phyloP scores from a whole-genome alignment of 257 asterid species.

The Solanum appendiculatum region DNA sequence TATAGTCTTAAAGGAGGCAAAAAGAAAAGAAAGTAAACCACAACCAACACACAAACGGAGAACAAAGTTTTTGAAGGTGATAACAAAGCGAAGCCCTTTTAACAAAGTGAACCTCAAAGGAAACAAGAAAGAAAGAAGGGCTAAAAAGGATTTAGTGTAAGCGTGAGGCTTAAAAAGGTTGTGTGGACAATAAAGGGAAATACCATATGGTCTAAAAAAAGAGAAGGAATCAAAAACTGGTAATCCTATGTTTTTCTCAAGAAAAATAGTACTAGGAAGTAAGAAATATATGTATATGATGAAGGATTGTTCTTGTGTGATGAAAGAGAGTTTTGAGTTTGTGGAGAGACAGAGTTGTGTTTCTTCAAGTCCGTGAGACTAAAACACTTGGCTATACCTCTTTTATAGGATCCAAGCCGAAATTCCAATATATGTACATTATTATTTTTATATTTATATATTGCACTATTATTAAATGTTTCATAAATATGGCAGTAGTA shows the following conservation, averaged over 20 bases:
- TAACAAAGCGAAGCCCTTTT: background rate
- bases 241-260: background rate
- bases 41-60: background rate
- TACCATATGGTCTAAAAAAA: background rate
- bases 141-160: background rate
- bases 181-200: background rate
- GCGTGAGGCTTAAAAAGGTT: background rate
- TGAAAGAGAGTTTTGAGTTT: background rate
- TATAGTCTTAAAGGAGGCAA: background rate
- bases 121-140: background rate
- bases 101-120: background rate
- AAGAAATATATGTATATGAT: background rate
- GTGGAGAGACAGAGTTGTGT: constrained; percentile 5
- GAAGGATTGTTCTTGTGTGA: background rate
- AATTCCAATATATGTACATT: constrained; percentile 15
- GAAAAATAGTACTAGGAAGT: background rate
- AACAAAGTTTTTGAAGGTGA: background rate
- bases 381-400: constrained; percentile 25
- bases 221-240: background rate
- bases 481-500: background rate
- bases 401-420: constrained; percentile 55
- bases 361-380: constrained; percentile 15
- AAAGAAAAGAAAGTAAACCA: background rate
- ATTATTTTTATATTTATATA: background rate
- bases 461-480: background rate